These are phyloP conservation scores for Adansonia rubrostipa DNA, from an alignment of 441 rosid species.

Conservation along the genomic window DNA sequence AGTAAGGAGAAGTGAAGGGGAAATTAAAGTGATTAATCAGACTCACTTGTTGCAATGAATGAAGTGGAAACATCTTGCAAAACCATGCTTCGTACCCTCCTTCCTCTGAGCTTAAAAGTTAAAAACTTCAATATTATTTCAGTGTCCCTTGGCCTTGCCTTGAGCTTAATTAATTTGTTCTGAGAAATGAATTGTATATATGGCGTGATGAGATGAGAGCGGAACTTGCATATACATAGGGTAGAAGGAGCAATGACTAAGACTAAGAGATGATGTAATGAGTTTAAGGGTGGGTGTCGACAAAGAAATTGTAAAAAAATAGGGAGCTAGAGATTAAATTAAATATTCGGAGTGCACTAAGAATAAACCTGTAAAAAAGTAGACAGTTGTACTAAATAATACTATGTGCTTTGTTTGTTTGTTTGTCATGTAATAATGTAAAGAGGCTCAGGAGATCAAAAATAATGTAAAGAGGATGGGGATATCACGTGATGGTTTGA, in stretches of 20 bases:
- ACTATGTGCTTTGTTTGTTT: background rate
- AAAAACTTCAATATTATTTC: slow-evolving; percentile 1
- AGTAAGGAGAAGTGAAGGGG: background rate
- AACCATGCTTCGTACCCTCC: slow-evolving; percentile 10
- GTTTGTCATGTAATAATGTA: background rate
- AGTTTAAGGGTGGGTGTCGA: background rate
- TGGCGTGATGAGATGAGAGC: background rate
- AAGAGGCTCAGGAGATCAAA: background rate
- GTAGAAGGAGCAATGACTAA: background rate
- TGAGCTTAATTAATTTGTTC: background rate
- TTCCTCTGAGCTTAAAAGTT: background rate
- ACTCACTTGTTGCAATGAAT: slow-evolving; percentile 25
- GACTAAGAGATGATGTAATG: background rate
- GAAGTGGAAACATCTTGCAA: slow-evolving; percentile 15
- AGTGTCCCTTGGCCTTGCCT: background rate
- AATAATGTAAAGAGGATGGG: background rate
- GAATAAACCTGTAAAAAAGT: background rate
- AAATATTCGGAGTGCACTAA: slow-evolving; percentile 15
- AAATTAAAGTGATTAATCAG: background rate
- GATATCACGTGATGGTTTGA: slow-evolving; percentile 23
- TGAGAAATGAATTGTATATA: background rate
- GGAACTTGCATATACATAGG: background rate
- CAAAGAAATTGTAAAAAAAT: slow-evolving; percentile 1
- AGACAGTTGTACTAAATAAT: too few species aligned
- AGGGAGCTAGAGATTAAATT: background rate